phyloP scores from a whole-genome alignment of 75 land plant species.

The Selaginella tamariscina region DNA sequence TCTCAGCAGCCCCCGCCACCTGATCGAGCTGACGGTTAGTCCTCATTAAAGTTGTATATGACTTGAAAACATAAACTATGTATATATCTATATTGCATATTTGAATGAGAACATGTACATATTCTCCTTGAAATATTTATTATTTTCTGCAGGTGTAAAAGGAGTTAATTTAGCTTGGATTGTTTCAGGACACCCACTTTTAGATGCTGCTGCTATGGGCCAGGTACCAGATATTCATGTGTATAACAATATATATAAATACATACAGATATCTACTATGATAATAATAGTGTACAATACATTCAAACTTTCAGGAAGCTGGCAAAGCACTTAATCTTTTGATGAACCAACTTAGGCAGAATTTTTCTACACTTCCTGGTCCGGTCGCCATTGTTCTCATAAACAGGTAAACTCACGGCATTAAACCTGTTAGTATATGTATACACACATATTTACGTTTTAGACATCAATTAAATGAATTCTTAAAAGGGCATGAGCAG shows the following conservation, averaged over 20 bases:
- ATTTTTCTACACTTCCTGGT: conserved; percentile 45
- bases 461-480: background rate
- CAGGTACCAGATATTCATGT: no score
- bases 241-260: no score
- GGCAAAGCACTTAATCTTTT: conserved; percentile 51
- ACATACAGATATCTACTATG: no score
- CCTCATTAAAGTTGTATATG: background rate
- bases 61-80: background rate
- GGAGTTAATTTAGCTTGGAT: conserved; percentile 82
- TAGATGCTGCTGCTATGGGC: conserved; percentile 59
- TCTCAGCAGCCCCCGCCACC: conserved; percentile 38
- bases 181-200: conserved; percentile 64
- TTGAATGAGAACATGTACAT: no score
- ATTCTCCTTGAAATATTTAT: no score
- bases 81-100: background rate
- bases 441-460: background rate
- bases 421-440: no score
- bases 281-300: no score
- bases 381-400: conserved; percentile 71
- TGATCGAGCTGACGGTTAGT: conserved; percentile 51
- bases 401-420: conserved; percentile 53
- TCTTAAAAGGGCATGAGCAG: conserved; percentile 29
- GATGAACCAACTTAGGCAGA: conserved; percentile 67
- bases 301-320: conserved; percentile 81
- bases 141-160: background rate